These are phyloP conservation scores for Beverwykella pulmonaria DNA, from an alignment of 495 filamentous ascomycete genomes.

Conservation along the genomic window DNA sequence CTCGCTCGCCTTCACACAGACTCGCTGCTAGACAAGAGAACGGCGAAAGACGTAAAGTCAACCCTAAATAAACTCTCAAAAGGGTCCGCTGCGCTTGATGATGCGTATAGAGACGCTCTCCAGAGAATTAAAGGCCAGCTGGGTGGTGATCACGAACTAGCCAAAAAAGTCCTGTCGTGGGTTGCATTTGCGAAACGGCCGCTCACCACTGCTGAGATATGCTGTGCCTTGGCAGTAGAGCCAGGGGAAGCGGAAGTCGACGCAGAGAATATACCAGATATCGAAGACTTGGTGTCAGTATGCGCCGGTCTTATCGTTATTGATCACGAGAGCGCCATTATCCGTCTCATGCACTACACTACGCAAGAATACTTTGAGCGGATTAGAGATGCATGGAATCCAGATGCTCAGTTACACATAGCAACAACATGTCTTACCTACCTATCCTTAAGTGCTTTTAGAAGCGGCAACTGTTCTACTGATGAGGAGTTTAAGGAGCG, in stretches of 20 bases:
- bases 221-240: slow-evolving; percentile 8
- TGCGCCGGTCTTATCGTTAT: slow-evolving; percentile 58
- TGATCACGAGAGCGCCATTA: slow-evolving; percentile 51
- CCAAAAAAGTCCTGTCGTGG: slow-evolving; percentile 5
- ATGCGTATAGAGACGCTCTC: slow-evolving; percentile 52
- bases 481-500: neutral
- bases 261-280: slow-evolving; percentile 2
- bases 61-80: slow-evolving; percentile 46
- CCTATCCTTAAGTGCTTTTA: slow-evolving; percentile 44
- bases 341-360: slow-evolving; percentile 60
- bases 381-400: slow-evolving; percentile 45
- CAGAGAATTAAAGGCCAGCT: slow-evolving; percentile 49
- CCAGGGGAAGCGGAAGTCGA: neutral
- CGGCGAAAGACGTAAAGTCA: slow-evolving; percentile 41
- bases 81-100: slow-evolving; percentile 34
- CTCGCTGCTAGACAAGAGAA: slow-evolving; percentile 48
- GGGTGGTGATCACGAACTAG: slow-evolving; percentile 13
- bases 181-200: slow-evolving; percentile 6
- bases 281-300: slow-evolving; percentile 50
- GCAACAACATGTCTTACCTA: slow-evolving; percentile 50
- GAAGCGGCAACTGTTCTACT: slow-evolving; percentile 38
- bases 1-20: slow-evolving; percentile 56
- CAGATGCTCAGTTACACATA: slow-evolving; percentile 45
- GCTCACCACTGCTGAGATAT: slow-evolving; percentile 16
- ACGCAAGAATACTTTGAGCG: slow-evolving; percentile 56